phyloP scores from a whole-genome alignment of 2,329 filamentous ascomycete genomes.

The Helotiales sp. region DNA sequence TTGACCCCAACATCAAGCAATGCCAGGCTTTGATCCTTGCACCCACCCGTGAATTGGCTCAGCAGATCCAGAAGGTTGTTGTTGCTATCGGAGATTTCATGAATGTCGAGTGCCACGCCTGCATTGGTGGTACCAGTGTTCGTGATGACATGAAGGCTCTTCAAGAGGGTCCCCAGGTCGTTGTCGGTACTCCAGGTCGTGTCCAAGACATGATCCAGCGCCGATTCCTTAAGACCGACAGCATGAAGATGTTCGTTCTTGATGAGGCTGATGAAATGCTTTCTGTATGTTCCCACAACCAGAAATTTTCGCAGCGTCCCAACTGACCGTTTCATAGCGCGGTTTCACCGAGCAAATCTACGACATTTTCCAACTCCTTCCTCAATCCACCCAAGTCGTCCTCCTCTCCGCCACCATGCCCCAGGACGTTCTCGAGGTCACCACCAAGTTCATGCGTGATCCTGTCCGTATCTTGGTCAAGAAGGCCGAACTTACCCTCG shows the following conservation, averaged over 20 bases:
- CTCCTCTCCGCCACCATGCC: conserved; percentile 98
- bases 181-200: conserved; percentile 97
- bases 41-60: conserved; percentile 95
- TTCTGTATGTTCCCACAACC: conserved; percentile 61
- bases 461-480: conserved; percentile 98
- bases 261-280: conserved; percentile 99
- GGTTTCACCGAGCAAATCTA: conserved; percentile 99
- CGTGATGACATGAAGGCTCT: conserved; percentile 99
- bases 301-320: neutral
- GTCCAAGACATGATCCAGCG: conserved; percentile 99
- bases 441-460: conserved; percentile 99
- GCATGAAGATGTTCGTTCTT: conserved; percentile 99
- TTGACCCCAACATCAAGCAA: conserved; percentile 90
- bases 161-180: conserved; percentile 92
- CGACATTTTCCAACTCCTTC: conserved; percentile 99
- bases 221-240: conserved; percentile 92
- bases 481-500: conserved; percentile 98
- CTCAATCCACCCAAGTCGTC: conserved; percentile 97
- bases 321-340: conserved; percentile 58
- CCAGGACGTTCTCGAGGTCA: conserved; percentile 98
- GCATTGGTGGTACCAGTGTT: conserved; percentile 97
- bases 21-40: conserved; percentile 98
- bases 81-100: conserved; percentile 99
- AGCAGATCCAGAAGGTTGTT: conserved; percentile 99
- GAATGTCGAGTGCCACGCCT: conserved; percentile 98